Conservation (phyloP, 768 basidiomycete genomes). For the Mycena chlorophos region DNA sequence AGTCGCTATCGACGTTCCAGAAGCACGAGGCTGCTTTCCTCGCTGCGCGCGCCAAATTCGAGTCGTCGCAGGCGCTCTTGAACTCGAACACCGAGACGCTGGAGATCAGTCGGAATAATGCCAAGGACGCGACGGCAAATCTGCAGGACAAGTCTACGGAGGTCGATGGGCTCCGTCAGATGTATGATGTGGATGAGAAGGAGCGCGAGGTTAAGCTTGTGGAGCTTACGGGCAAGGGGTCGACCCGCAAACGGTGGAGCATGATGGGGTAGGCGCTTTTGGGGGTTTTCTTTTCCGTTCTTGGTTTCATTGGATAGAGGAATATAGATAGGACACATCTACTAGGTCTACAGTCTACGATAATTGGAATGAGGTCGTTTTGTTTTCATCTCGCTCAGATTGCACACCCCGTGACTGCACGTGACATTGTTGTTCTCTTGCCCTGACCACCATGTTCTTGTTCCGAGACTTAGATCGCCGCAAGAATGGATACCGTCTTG, state of each 20-base stretch:
- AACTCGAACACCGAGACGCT: constrained; percentile 48
- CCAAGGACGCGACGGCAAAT: constrained; percentile 57
- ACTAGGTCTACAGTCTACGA: too few species aligned
- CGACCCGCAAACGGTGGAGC: constrained; percentile 8
- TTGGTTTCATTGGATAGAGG: constrained; percentile 6
- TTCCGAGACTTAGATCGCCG: too few species aligned
- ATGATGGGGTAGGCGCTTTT: neutral
- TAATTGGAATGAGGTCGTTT: too few species aligned
- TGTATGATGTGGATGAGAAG: constrained; percentile 71
- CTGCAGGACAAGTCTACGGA: constrained; percentile 73
- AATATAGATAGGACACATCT: too few species aligned
- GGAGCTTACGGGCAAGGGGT: constrained; percentile 38
- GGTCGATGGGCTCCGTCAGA: constrained; percentile 62
- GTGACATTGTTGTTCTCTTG: too few species aligned
- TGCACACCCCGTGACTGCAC: too few species aligned
- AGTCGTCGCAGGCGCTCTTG: constrained; percentile 50
- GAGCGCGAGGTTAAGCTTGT: constrained; percentile 56
- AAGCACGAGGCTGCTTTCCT: constrained; percentile 63
- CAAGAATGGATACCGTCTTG: too few species aligned
- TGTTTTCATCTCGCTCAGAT: too few species aligned
- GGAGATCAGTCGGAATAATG: constrained; percentile 51
- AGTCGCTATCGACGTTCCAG: constrained; percentile 56
- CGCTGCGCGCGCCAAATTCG: constrained; percentile 60
- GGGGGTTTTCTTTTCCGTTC: neutral
- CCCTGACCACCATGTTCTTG: too few species aligned